Evolutionary conservation across 164 flowering plant species (phyloP), one percentile per base, ranked within the genome.

Genomic region (Houttuynia cordata): DNA sequence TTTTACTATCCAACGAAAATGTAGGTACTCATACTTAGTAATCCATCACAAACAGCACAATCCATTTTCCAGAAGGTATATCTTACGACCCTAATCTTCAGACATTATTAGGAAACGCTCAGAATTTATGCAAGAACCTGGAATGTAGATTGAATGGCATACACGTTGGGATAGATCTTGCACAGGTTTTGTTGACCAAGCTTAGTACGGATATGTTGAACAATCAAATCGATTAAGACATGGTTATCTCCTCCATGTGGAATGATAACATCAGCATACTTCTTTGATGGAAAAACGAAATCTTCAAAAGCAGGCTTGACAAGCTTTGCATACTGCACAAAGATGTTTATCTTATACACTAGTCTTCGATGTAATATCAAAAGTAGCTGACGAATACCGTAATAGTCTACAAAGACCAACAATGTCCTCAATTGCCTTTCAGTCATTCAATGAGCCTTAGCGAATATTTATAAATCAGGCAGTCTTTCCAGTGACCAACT

Each of bases 301-400:
- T 92, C 98, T 72, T 92, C 96, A 85, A 92, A 92, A 66, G 96
- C 93, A 63, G 98, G 98, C 73, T 89, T 92, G 47, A 92, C 98
- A 83, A 92, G 89, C 74, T 89, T 92, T 17, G 95, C 93, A 78
- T 92, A 92, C 98, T 92, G 91, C 78, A 77, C 39, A 57, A 2
- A 45, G 0, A 53, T 53, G 7, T 59, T 39, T 24, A 54, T 51
- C 21, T 52, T 41, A 56, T n/a, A 45, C 15, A 47, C 21, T n/a
- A n/a, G n/a, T n/a, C n/a, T n/a, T n/a, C n/a, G n/a, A n/a, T n/a
- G 57, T 45, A 55, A 40, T 49, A 58, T 61, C 20, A 10, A 56
- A 59, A 51, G 30, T 7, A 45, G 49, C 49, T 17, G 49, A 45
- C 4, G 2, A 12, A 45, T 8, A 45, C 14, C 8, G 2, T 45